Base-by-base conservation (phyloP, 2,329 filamentous ascomycete species). In the Trichoderma hamatum region DNA sequence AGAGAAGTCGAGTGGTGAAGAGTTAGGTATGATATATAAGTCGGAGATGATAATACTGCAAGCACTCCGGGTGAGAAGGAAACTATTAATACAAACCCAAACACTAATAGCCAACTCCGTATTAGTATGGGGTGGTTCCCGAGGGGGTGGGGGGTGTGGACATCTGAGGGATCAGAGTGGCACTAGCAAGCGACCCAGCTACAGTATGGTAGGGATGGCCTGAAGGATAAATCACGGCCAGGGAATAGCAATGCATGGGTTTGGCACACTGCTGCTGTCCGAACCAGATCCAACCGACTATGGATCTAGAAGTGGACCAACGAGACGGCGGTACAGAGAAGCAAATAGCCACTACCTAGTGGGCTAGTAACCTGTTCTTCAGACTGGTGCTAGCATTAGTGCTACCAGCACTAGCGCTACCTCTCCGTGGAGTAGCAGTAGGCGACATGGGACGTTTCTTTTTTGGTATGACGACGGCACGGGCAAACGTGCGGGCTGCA, bases 281-380 rank as follows among this genome's bases (percentile, higher is more conserved):
- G 73, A 74, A 73, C 76, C 74, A 78, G 77, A 78, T 76, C 77
- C 71, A 77, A 76, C 76, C 75, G 72, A 70, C 75, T 77, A 78
- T 75, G 77, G 78, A 80, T 78, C 76, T 79, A 62, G 70, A 73
- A 74, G 79, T 80, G 80, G 80, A 74, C 73, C 78, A 70, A 72
- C 72, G 72, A 73, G 71, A 74, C 72, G 74, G 51, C 63, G 72
- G 76, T 68, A 73, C 68, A 68, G 61, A 30, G 63, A 72, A 7
- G 68, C 70, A 70, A 43, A n/a, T 43, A 19, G 39, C 39, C 39
- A n/a, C 39, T 43, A 43, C 16, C 16, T 9, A 43, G 39, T 43
- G 39, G 39, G 10, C 39, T 43, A 43, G 39, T 43, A 19, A 43
- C 19, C 19, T 43, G 39, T 43, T 43, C 39, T n/a, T 43, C 39